Evolutionary conservation across 2,329 filamentous ascomycete species (phyloP).

Genomic region (Pseudocercospora fijiensis): DNA sequence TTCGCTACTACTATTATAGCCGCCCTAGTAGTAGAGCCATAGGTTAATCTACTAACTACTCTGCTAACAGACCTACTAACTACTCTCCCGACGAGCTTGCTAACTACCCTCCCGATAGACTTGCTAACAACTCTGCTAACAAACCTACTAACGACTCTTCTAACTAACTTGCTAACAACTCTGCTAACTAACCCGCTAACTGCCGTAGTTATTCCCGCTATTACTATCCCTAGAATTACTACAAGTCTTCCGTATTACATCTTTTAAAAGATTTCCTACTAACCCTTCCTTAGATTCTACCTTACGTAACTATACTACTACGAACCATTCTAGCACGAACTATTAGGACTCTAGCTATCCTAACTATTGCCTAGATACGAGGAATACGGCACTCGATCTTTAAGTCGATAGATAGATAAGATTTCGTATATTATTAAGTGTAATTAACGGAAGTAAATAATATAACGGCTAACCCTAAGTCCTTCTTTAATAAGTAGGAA

Average conservation of each 20-base stretch:
- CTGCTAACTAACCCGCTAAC: neutral
- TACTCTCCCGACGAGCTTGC: neutral
- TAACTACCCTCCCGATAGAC: neutral
- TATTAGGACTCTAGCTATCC: neutral
- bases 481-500: constrained; percentile 1
- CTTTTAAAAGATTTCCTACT: neutral
- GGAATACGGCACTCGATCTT: neutral
- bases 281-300: neutral
- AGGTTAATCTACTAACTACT: neutral
- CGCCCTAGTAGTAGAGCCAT: neutral
- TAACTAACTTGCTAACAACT: neutral
- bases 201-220: constrained; percentile 1
- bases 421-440: neutral
- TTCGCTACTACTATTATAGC: neutral
- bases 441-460: neutral
- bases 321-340: neutral
- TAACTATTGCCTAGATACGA: neutral
- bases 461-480: constrained; percentile 1
- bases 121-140: neutral
- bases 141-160: neutral
- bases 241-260: neutral
- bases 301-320: neutral
- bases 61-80: neutral
- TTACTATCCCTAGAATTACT: neutral
- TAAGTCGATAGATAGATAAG: neutral